Evolutionary conservation across 257 asterid genomes (phyloP), one percentile per base, ranked within the genome.

Genomic region (Misopates orontium): DNA sequence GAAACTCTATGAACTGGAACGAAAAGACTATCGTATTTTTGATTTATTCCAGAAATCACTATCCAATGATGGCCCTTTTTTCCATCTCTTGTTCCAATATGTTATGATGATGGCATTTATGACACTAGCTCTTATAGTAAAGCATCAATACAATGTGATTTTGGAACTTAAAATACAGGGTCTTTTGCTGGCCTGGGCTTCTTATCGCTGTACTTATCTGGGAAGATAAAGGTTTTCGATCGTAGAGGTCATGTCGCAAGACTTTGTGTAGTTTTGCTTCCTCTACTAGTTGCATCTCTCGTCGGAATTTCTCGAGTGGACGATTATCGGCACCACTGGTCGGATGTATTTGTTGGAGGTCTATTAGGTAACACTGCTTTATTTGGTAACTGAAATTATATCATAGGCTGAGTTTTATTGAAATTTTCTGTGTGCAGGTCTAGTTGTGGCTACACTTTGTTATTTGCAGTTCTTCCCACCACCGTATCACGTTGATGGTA

Each of bases 261-360:
- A 75, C 87, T 91, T 31, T 86, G 97, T 69, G 36, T 88, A 54
- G 83, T 84, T 69, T 56, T 86, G 68, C 74, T 83, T 63, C 96
- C 97, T 17, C 80, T 88, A 54, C 85, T 84, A 31, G 73, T 71
- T 62, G 89, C 95, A 20, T 72, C 80, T 64, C 77, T 88, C 14
- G 77, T 91, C 58, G 97, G 81, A 66, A 66, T 91, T 61, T 91
- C 96, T 47, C 83, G 91, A 42, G 91, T 91, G 72, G 90, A 88
- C 73, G 96, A 91, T 73, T 90, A 88, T 67, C 39, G 91, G 83
- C 97, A 90, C 73, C 97, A 91, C 75, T 91, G 96, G 97, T 86
- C 84, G 83, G 97, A 91, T 73, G 96, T 91, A 60, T 84, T 86
- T 67, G 86, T 83, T 0, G 97, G 97, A 75, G 95, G 93, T 62